Evolutionary conservation across 768 basidiomycete species (phyloP), one percentile per base, ranked within the genome.

Genomic region (Psilocybe cubensis): DNA sequence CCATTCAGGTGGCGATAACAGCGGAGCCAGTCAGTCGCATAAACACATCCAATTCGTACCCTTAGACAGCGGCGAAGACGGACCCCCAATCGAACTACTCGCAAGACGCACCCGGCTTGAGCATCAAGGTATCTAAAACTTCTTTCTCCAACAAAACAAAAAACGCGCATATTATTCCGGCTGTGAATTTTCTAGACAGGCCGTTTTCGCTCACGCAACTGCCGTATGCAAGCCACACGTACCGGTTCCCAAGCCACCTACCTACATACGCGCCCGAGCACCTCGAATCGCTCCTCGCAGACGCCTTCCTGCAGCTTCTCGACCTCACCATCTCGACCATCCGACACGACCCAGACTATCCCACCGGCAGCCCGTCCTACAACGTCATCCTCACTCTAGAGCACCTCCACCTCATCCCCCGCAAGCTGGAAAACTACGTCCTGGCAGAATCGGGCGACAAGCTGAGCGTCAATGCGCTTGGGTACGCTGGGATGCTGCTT

Each of bases 41-140:
- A 94, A 96, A 66, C 95, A 97, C 68, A 62, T 96, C n/a, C 94
- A 96, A 70, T 88, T 96, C 60, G 72, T 96, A 29, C 88, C 92
- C 29, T 67, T 84, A 17, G 81, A 81, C 9, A n/a, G n/a, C n/a
- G 75, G 74, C 38, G 70, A 78, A 28, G 80, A 82, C 31, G 89
- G 85, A 1, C 89, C 91, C 12, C 95, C 95, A 0, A 79, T 95
- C 23, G 94, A 96, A 71, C 75, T 71, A 54, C 77, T 94, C 51
- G 87, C 91, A 4, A 78, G 78, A 62, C 72, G 74, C 18, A 75
- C 81, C 9, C 78, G 74, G 14, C 70, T 94, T 45, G 87, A 92
- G 67, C 79, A 73, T 41, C 76, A 83, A 56, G 79, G 89, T 87
- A 60, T 14, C 73, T 52, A 20, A n/a, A n/a, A n/a, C n/a, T n/a